Conservation (phyloP, 2,329 filamentous ascomycete genomes). For the Fusarium sp. region DNA sequence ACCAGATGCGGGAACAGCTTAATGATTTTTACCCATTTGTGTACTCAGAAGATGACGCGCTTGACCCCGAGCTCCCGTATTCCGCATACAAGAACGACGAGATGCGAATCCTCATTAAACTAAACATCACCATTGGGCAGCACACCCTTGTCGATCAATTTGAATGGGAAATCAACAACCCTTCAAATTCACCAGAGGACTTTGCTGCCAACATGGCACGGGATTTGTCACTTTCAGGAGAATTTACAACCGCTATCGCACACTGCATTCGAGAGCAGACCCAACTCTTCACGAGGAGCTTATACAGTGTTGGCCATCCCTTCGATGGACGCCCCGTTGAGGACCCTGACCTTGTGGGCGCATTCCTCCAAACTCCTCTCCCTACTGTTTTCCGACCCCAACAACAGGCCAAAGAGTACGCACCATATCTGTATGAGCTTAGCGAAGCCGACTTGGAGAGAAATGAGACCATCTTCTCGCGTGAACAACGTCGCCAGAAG, state of each 20-base stretch:
- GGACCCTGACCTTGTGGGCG: conserved; percentile 87
- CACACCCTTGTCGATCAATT: conserved; percentile 97
- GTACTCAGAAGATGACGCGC: conserved; percentile 88
- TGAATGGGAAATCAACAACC: conserved; percentile 99
- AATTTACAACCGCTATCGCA: conserved; percentile 97
- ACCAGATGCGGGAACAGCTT: conserved; percentile 89
- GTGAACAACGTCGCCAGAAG: conserved; percentile 95
- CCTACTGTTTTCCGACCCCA: conserved; percentile 88
- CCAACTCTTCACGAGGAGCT: conserved; percentile 92
- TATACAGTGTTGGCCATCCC: conserved; percentile 93
- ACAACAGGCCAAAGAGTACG: conserved; percentile 93
- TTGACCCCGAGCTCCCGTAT: conserved; percentile 92
- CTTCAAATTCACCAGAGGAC: conserved; percentile 92
- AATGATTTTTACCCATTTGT: conserved; percentile 95
- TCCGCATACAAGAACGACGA: conserved; percentile 98
- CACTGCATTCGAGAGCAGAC: conserved; percentile 97
- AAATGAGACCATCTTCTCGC: conserved; percentile 91
- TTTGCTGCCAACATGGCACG: conserved; percentile 92
- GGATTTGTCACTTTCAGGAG: conserved; percentile 91
- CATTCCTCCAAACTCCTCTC: conserved; percentile 89
- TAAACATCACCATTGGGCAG: conserved; percentile 97
- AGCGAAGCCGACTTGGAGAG: conserved; percentile 91
- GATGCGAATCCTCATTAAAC: conserved; percentile 95
- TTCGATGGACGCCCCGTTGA: conserved; percentile 96
- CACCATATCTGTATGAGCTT: conserved; percentile 93